Evolutionary conservation across 2,329 filamentous ascomycete genomes (phyloP).

Genomic region (Monosporascus sp.): DNA sequence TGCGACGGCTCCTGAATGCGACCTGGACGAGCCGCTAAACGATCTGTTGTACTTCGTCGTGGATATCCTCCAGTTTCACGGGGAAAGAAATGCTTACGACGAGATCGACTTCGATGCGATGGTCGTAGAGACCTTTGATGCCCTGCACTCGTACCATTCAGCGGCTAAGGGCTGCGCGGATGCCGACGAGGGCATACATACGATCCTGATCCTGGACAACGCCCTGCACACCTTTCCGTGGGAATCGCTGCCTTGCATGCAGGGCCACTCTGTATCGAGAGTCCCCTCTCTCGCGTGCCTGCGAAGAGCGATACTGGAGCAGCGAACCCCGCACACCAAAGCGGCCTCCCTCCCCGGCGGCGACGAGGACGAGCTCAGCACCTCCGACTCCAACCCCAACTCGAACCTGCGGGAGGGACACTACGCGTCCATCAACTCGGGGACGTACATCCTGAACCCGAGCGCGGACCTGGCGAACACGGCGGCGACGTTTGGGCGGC

Average conservation of each 20-base stretch:
- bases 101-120: slow-evolving; percentile 95
- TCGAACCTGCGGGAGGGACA: slow-evolving; percentile 40
- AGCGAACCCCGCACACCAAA: slow-evolving; percentile 15
- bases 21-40: slow-evolving; percentile 83
- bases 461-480: slow-evolving; percentile 77
- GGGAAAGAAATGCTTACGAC: slow-evolving; percentile 93
- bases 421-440: slow-evolving; percentile 48
- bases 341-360: slow-evolving; percentile 4
- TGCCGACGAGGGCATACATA: slow-evolving; percentile 53
- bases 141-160: slow-evolving; percentile 71
- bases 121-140: slow-evolving; percentile 81
- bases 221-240: slow-evolving; percentile 87
- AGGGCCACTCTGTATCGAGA: slow-evolving; percentile 72
- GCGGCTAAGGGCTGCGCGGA: slow-evolving; percentile 34
- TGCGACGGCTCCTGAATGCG: slow-evolving; percentile 58
- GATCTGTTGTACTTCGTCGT: slow-evolving; percentile 95
- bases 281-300: slow-evolving; percentile 83
- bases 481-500: slow-evolving; percentile 64
- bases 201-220: slow-evolving; percentile 87
- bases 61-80: slow-evolving; percentile 93
- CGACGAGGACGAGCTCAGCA: slow-evolving; percentile 5
- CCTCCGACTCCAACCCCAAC: slow-evolving; percentile 9
- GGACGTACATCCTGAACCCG: slow-evolving; percentile 85
- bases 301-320: slow-evolving; percentile 65
- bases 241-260: slow-evolving; percentile 88